Percentiles rank a stretch among this genome's conserved stretches.
These are phyloP conservation scores for Epichloe aotearoae DNA, from an alignment of 2,329 filamentous ascomycete species.

Conservation along the genomic window DNA sequence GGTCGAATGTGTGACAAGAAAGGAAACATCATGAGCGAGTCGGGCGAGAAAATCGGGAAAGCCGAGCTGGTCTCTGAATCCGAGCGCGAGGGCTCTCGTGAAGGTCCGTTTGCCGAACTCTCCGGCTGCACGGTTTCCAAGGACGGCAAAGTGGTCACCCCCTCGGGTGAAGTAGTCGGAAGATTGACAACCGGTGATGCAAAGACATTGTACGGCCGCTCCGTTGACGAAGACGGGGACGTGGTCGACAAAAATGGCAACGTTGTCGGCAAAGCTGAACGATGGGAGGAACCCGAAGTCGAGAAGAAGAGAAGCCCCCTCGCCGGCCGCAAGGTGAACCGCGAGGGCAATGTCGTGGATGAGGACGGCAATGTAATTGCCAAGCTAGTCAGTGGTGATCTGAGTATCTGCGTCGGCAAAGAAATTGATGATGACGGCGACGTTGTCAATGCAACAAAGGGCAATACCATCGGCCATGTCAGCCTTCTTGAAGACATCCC, in stretches of 20 bases:
- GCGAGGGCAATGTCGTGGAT: conserved; percentile 45
- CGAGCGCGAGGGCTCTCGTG: conserved; percentile 48
- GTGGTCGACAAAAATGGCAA: conserved; percentile 65
- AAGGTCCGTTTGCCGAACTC: conserved; percentile 57
- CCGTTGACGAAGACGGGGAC: conserved; percentile 72
- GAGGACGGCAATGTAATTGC: conserved; percentile 48
- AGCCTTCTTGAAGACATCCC: conserved; percentile 50
- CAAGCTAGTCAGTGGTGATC: conserved; percentile 55
- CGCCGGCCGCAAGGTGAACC: conserved; percentile 41
- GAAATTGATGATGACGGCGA: conserved; percentile 60
- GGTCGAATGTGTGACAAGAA: conserved; percentile 60
- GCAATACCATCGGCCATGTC: conserved; percentile 52
- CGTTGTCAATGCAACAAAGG: conserved; percentile 56
- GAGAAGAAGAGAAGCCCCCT: conserved; percentile 33
- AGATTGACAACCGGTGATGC: conserved; percentile 56
- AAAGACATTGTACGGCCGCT: conserved; percentile 58
- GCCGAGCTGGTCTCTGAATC: conserved; percentile 55
- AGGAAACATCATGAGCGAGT: conserved; percentile 59
- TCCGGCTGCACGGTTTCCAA: conserved; percentile 52
- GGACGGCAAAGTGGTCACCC: conserved; percentile 38
- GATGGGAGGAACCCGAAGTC: conserved; percentile 43
- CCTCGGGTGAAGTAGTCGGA: conserved; percentile 42
- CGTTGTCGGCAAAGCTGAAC: conserved; percentile 41
- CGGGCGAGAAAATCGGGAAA: conserved; percentile 55
- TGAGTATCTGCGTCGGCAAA: conserved; percentile 51